A percentile compares a stretch with the other conserved stretches of the same genome.
Conservation (phyloP, 768 basidiomycete genomes). For the Boletus pseudopeckii region DNA sequence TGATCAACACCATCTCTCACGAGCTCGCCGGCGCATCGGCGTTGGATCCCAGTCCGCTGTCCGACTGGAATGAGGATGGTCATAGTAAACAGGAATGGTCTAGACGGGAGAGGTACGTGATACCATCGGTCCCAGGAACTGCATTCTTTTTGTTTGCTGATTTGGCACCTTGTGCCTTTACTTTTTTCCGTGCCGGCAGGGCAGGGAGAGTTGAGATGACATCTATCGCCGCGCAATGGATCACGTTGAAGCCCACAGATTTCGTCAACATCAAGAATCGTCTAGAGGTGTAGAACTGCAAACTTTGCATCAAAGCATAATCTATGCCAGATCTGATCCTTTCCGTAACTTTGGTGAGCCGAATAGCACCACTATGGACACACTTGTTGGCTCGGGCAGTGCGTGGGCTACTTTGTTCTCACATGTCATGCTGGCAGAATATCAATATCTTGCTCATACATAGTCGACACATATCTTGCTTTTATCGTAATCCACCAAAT, state of each 20-base stretch:
- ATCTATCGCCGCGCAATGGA: conserved; percentile 47
- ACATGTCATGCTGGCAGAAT: conserved; percentile 7
- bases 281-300: conserved; percentile 40
- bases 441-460: neutral
- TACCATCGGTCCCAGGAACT: conserved; percentile 23
- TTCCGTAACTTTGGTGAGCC: conserved; percentile 11
- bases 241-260: conserved; percentile 45
- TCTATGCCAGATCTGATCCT: conserved; percentile 19
- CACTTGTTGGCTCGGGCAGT: conserved; percentile 1
- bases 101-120: conserved; percentile 47
- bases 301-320: conserved; percentile 8
- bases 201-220: conserved; percentile 56
- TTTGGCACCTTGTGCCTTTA: neutral
- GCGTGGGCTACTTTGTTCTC: neutral
- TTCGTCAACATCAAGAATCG: conserved; percentile 52
- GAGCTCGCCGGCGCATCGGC: conserved; percentile 33
- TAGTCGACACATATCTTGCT: neutral
- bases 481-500: conserved; percentile 18
- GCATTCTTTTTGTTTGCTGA: conserved; percentile 8
- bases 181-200: conserved; percentile 31
- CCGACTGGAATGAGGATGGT: conserved; percentile 54
- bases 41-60: conserved; percentile 34
- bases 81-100: conserved; percentile 52
- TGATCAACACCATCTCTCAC: conserved; percentile 49
- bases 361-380: neutral